A percentile compares a stretch with the other conserved stretches of the same genome.
Conservation (phyloP, 2,329 filamentous ascomycete species). For the Fusarium zealandicum region DNA sequence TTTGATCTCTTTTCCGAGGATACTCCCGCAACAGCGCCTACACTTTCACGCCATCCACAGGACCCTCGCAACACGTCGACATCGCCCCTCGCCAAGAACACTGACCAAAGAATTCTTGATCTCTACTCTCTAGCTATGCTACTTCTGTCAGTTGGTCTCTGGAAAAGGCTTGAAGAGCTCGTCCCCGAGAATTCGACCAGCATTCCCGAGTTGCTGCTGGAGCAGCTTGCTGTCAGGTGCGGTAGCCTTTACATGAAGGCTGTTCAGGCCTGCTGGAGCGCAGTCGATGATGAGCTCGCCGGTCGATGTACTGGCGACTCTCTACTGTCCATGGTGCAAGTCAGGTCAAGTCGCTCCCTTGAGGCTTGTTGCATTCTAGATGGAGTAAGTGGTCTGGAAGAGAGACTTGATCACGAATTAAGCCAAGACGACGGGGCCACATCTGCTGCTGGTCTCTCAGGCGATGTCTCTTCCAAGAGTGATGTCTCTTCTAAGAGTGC, state of each 20-base stretch:
- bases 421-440: conserved; percentile 35
- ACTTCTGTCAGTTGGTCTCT: conserved; percentile 77
- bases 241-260: conserved; percentile 79
- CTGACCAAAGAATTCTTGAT: conserved; percentile 68
- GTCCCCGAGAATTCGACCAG: conserved; percentile 54
- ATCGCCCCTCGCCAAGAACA: conserved; percentile 56
- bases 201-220: conserved; percentile 67
- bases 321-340: conserved; percentile 61
- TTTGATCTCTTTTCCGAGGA: conserved; percentile 72
- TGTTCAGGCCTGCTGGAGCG: conserved; percentile 73
- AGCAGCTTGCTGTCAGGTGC: conserved; percentile 71
- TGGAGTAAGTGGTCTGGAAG: conserved; percentile 63
- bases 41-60: conserved; percentile 66
- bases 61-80: conserved; percentile 61
- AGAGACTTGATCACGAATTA: conserved; percentile 59
- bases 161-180: conserved; percentile 69
- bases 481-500: conserved; percentile 5
- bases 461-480: no score
- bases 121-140: conserved; percentile 77
- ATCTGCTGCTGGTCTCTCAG: not conserved
- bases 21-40: conserved; percentile 18
- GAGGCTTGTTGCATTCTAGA: conserved; percentile 68
- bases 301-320: conserved; percentile 57
- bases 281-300: conserved; percentile 68
- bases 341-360: conserved; percentile 63